Evolutionary conservation across 148 eudicot species (phyloP).

Genomic region (Diospyros lotus): DNA sequence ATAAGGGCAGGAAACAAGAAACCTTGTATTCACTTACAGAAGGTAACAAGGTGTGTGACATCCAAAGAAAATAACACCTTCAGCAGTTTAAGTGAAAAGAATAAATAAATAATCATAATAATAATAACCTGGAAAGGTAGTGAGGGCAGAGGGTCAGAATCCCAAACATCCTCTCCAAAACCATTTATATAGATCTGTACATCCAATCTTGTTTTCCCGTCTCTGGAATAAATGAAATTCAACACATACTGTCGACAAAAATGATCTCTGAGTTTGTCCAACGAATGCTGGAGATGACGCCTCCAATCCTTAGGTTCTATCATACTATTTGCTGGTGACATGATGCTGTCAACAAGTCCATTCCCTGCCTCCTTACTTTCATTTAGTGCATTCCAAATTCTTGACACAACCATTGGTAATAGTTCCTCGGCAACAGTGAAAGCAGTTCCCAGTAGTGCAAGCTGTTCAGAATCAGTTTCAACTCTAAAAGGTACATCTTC

Average conservation of each 20-base stretch:
- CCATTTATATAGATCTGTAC: conserved; percentile 79
- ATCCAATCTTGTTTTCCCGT: conserved; percentile 77
- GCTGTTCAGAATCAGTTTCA: conserved; percentile 95
- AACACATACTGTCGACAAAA: conserved; percentile 93
- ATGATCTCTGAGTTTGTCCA: conserved; percentile 92
- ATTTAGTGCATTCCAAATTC: conserved; percentile 60
- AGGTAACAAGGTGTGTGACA: neutral
- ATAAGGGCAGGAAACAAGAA: neutral
- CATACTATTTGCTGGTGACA: conserved; percentile 36
- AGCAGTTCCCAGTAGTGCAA: conserved; percentile 84
- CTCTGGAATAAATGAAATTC: conserved; percentile 83
- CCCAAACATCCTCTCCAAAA: conserved; percentile 56
- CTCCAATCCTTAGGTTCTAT: conserved; percentile 92
- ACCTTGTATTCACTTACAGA: neutral
- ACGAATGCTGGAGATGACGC: conserved; percentile 83
- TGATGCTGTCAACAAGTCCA: conserved; percentile 35
- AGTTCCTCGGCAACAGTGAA: conserved; percentile 84
- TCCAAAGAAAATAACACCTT: neutral
- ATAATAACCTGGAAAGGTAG: conserved; percentile 86
- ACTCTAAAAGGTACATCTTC: conserved; percentile 72
- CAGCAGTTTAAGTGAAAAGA: conserved; percentile 1
- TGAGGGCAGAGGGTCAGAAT: conserved; percentile 84
- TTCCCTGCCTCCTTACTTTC: conserved; percentile 56
- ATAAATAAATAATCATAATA: neutral
- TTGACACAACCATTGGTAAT: conserved; percentile 80